A percentile compares a stretch with the other conserved stretches of the same genome.
Conservation (phyloP, 164 flowering plant species). For the Santalum album region DNA sequence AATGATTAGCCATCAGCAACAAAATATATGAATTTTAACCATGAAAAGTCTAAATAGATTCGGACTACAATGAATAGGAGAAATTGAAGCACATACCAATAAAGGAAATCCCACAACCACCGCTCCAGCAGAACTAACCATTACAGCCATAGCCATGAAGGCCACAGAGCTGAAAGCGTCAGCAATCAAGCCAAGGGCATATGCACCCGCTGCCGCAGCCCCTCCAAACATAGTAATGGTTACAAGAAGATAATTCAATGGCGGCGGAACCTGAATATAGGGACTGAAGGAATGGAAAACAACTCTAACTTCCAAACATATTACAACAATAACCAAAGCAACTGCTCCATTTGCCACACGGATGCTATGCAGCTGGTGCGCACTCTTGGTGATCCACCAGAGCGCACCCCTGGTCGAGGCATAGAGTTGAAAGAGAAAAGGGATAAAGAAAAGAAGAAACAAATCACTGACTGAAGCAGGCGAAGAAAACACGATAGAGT, state of each 20-base stretch:
- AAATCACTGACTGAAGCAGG: constrained; percentile 50
- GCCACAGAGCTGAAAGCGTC: constrained; percentile 66
- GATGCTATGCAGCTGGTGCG: constrained; percentile 49
- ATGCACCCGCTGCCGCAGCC: constrained; percentile 65
- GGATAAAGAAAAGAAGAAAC: constrained; percentile 77
- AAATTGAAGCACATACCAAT: constrained; percentile 33
- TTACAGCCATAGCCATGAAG: constrained; percentile 58
- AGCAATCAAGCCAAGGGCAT: constrained; percentile 70
- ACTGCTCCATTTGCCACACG: constrained; percentile 76
- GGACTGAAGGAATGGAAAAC: constrained; percentile 84
- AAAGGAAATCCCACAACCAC: constrained; percentile 82
- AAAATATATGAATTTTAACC: too few species aligned
- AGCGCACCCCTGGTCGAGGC: constrained; percentile 81
- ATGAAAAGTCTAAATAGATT: too few species aligned
- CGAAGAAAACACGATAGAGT: constrained; percentile 42
- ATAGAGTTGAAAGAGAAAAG: constrained; percentile 76
- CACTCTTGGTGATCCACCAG: constrained; percentile 80
- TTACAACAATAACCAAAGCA: constrained; percentile 62
- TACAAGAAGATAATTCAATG: constrained; percentile 77
- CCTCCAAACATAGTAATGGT: constrained; percentile 85
- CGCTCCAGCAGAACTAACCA: constrained; percentile 86
- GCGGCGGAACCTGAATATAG: constrained; percentile 92
- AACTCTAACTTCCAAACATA: constrained; percentile 84
- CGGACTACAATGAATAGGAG: not conserved
- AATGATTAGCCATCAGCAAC: too few species aligned